These are phyloP conservation scores for Botrytis aclada DNA, from an alignment of 2,329 filamentous ascomycete species.

Conservation along the genomic window DNA sequence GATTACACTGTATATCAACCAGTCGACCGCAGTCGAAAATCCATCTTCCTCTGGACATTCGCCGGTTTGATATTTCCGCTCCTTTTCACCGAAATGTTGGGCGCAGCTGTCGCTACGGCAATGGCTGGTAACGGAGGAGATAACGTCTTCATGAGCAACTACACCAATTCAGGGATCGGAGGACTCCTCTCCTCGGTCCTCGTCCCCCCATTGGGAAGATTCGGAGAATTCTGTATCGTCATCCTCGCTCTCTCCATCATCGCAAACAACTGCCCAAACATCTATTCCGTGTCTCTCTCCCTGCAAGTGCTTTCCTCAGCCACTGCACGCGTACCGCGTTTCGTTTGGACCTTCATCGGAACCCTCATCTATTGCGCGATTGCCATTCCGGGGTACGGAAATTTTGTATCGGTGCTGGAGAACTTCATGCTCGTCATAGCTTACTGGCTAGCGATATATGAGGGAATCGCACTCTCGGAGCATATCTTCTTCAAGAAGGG, in stretches of 20 bases:
- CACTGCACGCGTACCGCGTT: slow-evolving; percentile 62
- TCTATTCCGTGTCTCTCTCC: slow-evolving; percentile 67
- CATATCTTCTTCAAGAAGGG: slow-evolving; percentile 61
- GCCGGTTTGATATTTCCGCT: slow-evolving; percentile 67
- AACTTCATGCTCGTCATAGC: slow-evolving; percentile 69
- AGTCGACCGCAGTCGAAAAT: slow-evolving; percentile 52
- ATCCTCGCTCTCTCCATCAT: slow-evolving; percentile 65
- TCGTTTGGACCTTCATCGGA: slow-evolving; percentile 62
- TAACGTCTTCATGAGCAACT: slow-evolving; percentile 55
- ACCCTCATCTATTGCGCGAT: slow-evolving; percentile 65
- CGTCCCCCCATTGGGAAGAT: slow-evolving; percentile 60
- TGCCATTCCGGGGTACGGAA: slow-evolving; percentile 64
- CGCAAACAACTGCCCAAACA: slow-evolving; percentile 69
- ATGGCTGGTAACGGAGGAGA: slow-evolving; percentile 51
- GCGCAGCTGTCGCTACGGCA: slow-evolving; percentile 66
- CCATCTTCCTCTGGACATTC: slow-evolving; percentile 69
- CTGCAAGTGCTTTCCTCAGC: slow-evolving; percentile 61
- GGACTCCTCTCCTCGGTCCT: slow-evolving; percentile 62
- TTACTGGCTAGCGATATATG: slow-evolving; percentile 75
- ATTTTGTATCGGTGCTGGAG: slow-evolving; percentile 62
- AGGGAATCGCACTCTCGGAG: slow-evolving; percentile 48
- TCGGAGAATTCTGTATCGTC: slow-evolving; percentile 70
- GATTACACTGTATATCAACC: slow-evolving; percentile 83
- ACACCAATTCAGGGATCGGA: slow-evolving; percentile 56
- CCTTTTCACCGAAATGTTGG: slow-evolving; percentile 71